Evolutionary conservation across 2,329 filamentous ascomycete genomes (phyloP).

Genomic region (Lithohypha guttulata): DNA sequence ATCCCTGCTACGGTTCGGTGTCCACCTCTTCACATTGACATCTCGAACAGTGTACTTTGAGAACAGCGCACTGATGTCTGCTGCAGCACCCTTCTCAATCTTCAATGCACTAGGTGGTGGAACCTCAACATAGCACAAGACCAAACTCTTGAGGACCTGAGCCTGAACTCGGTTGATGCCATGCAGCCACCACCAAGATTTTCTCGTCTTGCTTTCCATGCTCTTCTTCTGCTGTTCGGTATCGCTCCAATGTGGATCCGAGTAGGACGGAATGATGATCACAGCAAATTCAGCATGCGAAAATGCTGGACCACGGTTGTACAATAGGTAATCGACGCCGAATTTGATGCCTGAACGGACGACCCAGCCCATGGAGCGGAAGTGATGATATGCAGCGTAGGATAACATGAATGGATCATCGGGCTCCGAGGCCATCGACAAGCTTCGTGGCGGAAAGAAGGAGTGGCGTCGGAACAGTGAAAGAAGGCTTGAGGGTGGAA

Average conservation of each 20-base stretch:
- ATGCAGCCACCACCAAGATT: constrained; percentile 53
- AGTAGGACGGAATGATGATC: constrained; percentile 73
- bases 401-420: constrained; percentile 78
- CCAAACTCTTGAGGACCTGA: constrained; percentile 80
- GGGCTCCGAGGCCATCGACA: constrained; percentile 43
- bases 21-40: constrained; percentile 72
- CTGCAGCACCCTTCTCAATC: constrained; percentile 26
- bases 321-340: constrained; percentile 86
- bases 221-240: constrained; percentile 39
- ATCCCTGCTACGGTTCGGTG: constrained; percentile 64
- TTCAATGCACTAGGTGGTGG: constrained; percentile 53
- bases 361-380: constrained; percentile 90
- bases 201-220: constrained; percentile 37
- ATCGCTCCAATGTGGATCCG: constrained; percentile 56
- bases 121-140: constrained; percentile 84
- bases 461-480: constrained; percentile 58
- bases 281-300: constrained; percentile 90
- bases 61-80: constrained; percentile 54
- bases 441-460: constrained; percentile 50
- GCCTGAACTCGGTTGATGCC: constrained; percentile 80
- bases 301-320: constrained; percentile 85
- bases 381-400: constrained; percentile 91
- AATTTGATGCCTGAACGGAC: constrained; percentile 90
- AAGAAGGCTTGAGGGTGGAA: constrained; percentile 51
- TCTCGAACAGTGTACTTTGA: constrained; percentile 67